phyloP scores from a whole-genome alignment of 73 alveolate species.

The Symbiodinium natans region DNA sequence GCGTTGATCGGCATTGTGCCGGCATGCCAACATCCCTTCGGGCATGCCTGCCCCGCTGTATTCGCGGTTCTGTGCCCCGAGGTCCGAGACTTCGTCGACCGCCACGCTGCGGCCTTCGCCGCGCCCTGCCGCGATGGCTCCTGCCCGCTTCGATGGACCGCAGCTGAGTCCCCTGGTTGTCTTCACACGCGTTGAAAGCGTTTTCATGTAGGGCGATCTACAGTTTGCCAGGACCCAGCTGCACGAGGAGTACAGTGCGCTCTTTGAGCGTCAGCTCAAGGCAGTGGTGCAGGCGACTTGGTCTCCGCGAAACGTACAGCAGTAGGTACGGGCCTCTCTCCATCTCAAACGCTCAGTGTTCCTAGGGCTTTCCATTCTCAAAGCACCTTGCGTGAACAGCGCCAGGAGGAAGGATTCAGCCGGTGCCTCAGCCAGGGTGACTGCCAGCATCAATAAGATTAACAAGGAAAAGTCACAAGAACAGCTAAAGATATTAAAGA shows the following conservation, averaged over 20 bases:
- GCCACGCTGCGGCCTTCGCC: slow-evolving; percentile 36
- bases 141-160: slow-evolving; percentile 25
- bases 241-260: slow-evolving; percentile 25
- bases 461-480: too few relatives aligned
- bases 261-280: slow-evolving; percentile 58
- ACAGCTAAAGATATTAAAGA: too few relatives aligned
- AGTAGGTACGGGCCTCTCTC: too few relatives aligned
- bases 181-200: not conserved
- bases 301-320: too few relatives aligned
- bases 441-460: too few relatives aligned
- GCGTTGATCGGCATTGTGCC: not conserved
- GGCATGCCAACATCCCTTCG: not conserved
- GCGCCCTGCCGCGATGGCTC: not conserved
- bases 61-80: not conserved
- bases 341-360: too few relatives aligned
- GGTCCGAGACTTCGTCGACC: slow-evolving; percentile 21
- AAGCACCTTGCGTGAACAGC: too few relatives aligned
- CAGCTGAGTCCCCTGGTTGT: not conserved
- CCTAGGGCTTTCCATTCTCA: too few relatives aligned
- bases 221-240: slow-evolving; percentile 11
- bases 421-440: too few relatives aligned
- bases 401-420: slow-evolving; percentile 34
- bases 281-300: slow-evolving; percentile 30
- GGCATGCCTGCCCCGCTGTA: not conserved
- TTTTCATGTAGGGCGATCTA: not conserved